phyloP scores from a whole-genome alignment of 106 monocot species.

The Triglochin maritima region DNA sequence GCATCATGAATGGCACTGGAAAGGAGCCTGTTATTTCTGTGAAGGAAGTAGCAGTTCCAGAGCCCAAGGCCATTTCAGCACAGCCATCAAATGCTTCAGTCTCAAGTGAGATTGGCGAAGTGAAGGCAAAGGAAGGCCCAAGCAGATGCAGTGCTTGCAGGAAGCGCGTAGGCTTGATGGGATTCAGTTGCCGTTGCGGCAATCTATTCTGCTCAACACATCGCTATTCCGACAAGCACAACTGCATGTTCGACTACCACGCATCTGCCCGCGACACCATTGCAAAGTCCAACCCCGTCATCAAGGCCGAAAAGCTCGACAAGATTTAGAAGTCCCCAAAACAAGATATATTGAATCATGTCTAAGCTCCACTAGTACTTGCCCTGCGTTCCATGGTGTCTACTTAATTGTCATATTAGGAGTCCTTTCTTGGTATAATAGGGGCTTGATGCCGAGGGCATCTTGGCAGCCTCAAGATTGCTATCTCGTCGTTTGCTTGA shows the following conservation, averaged over 20 bases:
- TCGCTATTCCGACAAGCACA: constrained; percentile 44
- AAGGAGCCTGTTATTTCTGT: constrained; percentile 8
- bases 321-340: constrained; percentile 19
- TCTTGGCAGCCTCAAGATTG: too few relatives aligned
- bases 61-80: not conserved
- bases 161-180: constrained; percentile 38
- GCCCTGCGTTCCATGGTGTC: too few relatives aligned
- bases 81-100: not conserved
- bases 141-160: constrained; percentile 27
- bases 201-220: constrained; percentile 29
- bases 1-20: constrained; percentile 20
- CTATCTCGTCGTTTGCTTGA: too few relatives aligned
- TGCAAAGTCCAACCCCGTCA: constrained; percentile 39
- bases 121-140: constrained; percentile 12
- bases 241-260: constrained; percentile 32
- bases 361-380: too few relatives aligned
- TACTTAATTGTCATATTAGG: too few relatives aligned
- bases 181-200: constrained; percentile 38
- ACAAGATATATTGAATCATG: too few relatives aligned
- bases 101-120: constrained; percentile 2
- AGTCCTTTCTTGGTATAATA: too few relatives aligned
- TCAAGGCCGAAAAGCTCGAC: constrained; percentile 46
- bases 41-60: constrained; percentile 9
- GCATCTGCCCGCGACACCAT: constrained; percentile 25
- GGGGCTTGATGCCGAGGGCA: too few relatives aligned